These are phyloP conservation scores for Dictyophora rubrovolvata DNA, from an alignment of 768 basidiomycete genomes.

Conservation along the genomic window DNA sequence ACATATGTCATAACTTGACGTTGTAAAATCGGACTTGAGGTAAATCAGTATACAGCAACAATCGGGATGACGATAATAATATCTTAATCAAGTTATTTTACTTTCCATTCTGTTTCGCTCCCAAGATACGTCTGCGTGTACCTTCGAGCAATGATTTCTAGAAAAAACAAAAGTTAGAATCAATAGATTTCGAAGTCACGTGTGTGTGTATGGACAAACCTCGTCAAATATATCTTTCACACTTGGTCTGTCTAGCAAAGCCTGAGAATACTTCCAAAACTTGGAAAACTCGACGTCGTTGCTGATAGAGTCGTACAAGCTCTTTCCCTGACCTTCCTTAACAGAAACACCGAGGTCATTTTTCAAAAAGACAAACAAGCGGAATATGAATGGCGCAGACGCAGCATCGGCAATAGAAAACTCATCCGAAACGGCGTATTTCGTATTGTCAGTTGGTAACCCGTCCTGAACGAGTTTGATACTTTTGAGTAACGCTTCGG, in stretches of 20 bases:
- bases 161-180: neutral
- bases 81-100: too few species aligned
- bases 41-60: too few species aligned
- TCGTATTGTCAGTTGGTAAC: constrained; percentile 36
- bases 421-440: constrained; percentile 29
- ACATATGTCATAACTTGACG: too few species aligned
- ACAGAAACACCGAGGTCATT: constrained; percentile 45
- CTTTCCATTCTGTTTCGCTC: too few species aligned
- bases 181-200: too few species aligned
- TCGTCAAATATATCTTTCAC: constrained; percentile 24
- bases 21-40: too few species aligned
- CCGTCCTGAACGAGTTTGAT: constrained; percentile 40
- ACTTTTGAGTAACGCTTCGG: constrained; percentile 30
- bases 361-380: constrained; percentile 33
- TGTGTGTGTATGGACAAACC: neutral
- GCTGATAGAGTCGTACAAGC: constrained; percentile 32
- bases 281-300: constrained; percentile 38
- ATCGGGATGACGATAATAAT: too few species aligned
- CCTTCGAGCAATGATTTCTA: neutral
- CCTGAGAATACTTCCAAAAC: constrained; percentile 37
- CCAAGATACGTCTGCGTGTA: neutral
- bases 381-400: constrained; percentile 50
- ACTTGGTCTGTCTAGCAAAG: constrained; percentile 41
- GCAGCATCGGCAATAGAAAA: constrained; percentile 59
- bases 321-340: constrained; percentile 34